phyloP scores from a whole-genome alignment of 139 green algal species.

The Micractinium conductrix region DNA sequence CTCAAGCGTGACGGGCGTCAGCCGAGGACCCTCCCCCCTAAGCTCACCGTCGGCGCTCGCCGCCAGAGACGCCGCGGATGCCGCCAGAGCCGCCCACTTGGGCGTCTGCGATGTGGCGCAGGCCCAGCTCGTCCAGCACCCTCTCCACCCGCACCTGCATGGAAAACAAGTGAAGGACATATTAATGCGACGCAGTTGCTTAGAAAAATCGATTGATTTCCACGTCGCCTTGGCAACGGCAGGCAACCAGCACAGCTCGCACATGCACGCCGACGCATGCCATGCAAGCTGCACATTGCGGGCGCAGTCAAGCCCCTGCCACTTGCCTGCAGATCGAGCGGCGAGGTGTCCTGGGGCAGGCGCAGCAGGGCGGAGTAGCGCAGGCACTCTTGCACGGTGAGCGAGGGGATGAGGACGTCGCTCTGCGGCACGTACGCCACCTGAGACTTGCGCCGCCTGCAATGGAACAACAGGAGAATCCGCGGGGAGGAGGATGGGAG shows the following conservation, averaged over 20 bases:
- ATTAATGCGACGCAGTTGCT: neutral
- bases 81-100: conserved; percentile 53
- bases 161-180: too few relatives aligned
- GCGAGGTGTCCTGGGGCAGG: conserved; percentile 50
- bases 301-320: conserved; percentile 9
- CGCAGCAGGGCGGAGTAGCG: conserved; percentile 70
- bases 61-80: conserved; percentile 44
- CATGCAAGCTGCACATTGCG: neutral
- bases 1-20: too few relatives aligned
- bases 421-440: conserved; percentile 80
- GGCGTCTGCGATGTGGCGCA: conserved; percentile 51
- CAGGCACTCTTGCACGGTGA: conserved; percentile 82
- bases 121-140: conserved; percentile 59
- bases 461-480: neutral
- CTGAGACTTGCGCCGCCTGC: conserved; percentile 31
- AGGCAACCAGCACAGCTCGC: too few relatives aligned
- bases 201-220: too few relatives aligned
- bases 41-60: conserved; percentile 60
- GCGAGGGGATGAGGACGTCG: conserved; percentile 72
- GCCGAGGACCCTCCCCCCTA: too few relatives aligned
- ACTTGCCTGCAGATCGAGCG: conserved; percentile 35
- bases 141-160: conserved; percentile 44
- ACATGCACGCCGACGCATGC: too few relatives aligned
- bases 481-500: neutral
- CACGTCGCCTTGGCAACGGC: too few relatives aligned